Evolutionary conservation across 2,329 filamentous ascomycete genomes (phyloP), one percentile per base, ranked within the genome.

Genomic region (Nigrograna mackinnonii): DNA sequence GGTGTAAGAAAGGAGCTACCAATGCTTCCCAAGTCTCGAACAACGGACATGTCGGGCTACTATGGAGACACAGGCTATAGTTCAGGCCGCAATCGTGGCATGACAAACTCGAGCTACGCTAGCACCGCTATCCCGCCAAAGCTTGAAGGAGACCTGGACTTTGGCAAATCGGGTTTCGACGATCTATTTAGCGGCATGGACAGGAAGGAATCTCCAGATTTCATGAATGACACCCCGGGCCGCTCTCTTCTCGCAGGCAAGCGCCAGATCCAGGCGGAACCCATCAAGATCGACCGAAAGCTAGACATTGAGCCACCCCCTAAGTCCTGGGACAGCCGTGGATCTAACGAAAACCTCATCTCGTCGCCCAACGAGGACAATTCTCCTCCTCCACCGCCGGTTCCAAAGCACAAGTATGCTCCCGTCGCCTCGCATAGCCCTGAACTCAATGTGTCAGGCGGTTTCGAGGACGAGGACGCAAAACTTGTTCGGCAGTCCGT

Each of bases 121-220:
- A 80, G 77, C 35, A 72, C 74, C 19, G 77, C 74, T 16, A 60
- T 64, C 71, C 74, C 79, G 4, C 78, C 78, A 6, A 77, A 75
- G 49, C 60, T 81, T 13, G 76, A 79, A 39, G 52, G 53, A 3
- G 62, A 65, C 30, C 44, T 68, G 21, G 51, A 58, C 40, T 65
- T 66, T 48, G 61, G 58, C 12, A 63, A 67, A 30, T 55, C 76
- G 21, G 68, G 64, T 13, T 79, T 80, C 46, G 74, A 71, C 6
- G 74, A 74, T 52, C 76, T 82, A 70, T 80, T 82, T 58, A 58
- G 47, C 37, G 59, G 60, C 16, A 19, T 66, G 12, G 56, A 59
- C 36, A 36, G 57, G 22, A 62, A 59, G 39, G 42, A 55, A n/a
- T 62, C 63, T 20, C 60, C 61, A 40, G 59, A 64, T 22, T 41